Conservation (phyloP, 1,284 basidiomycete genomes). For the Heterobasidion annosum region DNA sequence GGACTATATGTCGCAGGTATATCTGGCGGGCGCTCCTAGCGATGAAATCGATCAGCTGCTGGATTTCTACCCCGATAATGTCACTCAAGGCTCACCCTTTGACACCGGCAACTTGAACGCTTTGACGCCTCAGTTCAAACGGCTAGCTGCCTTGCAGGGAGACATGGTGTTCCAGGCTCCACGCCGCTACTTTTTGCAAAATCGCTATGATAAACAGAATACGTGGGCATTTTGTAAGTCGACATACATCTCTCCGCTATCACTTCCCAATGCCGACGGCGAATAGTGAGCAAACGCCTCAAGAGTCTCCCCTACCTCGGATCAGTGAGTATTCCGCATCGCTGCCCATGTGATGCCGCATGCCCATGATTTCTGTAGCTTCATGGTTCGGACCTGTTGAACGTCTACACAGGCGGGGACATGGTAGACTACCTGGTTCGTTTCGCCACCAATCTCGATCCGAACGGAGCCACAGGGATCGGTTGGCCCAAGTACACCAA, state of each 20-base stretch:
- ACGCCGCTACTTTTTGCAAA: slow-evolving; percentile 35
- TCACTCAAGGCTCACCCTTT: slow-evolving; percentile 42
- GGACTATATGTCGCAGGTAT: slow-evolving; percentile 25
- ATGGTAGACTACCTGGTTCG: slow-evolving; percentile 10
- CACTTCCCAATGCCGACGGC: background rate
- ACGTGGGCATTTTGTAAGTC: background rate
- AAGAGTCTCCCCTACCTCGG: slow-evolving; percentile 9
- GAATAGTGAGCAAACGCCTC: slow-evolving; percentile 10
- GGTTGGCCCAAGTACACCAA: slow-evolving; percentile 42
- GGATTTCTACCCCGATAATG: slow-evolving; percentile 31
- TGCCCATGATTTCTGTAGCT: slow-evolving; percentile 10
- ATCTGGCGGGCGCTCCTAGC: slow-evolving; percentile 20
- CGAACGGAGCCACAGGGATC: slow-evolving; percentile 27
- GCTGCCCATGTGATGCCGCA: background rate
- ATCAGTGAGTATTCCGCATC: slow-evolving; percentile 1
- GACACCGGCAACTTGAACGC: slow-evolving; percentile 34
- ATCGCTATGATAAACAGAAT: background rate
- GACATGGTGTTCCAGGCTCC: slow-evolving; percentile 48
- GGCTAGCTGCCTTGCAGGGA: slow-evolving; percentile 40
- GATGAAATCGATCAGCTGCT: slow-evolving; percentile 24
- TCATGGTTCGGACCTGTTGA: slow-evolving; percentile 31
- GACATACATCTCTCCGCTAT: background rate
- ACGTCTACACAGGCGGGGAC: slow-evolving; percentile 12
- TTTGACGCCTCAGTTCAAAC: slow-evolving; percentile 42
- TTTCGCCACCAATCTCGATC: slow-evolving; percentile 34